Evolutionary conservation across 2,329 filamentous ascomycete species (phyloP).

Genomic region (Tolypocladium tropicale): DNA sequence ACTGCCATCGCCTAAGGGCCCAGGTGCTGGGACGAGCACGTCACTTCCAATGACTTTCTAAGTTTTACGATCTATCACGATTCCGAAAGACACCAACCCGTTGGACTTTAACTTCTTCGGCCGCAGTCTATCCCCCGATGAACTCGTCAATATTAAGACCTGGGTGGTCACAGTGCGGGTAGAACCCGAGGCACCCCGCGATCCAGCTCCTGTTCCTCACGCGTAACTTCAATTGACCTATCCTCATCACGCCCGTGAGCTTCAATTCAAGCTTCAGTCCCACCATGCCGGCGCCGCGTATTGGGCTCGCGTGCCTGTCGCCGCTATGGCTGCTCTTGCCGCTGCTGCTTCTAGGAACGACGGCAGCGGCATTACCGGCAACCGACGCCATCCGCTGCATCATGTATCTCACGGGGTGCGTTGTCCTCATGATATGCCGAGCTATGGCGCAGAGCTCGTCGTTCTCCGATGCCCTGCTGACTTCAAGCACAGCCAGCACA

Average conservation of each 20-base stretch:
- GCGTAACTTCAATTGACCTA: background rate
- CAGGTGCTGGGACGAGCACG: too few species aligned
- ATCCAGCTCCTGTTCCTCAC: background rate
- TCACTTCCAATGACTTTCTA: too few species aligned
- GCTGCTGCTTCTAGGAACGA: background rate
- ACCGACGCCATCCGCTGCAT: constrained; percentile 20
- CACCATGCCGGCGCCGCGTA: background rate
- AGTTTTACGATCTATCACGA: too few species aligned
- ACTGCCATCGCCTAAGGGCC: too few species aligned
- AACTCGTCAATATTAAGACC: too few species aligned
- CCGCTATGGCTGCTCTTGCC: background rate
- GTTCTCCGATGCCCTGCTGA: background rate
- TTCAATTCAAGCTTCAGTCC: background rate
- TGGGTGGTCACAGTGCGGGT: background rate
- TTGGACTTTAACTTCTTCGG: too few species aligned
- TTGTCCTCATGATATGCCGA: background rate
- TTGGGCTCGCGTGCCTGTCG: background rate
- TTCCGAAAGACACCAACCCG: too few species aligned
- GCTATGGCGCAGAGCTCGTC: background rate
- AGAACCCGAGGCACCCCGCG: background rate
- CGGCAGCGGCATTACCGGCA: background rate
- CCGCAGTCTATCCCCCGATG: too few species aligned
- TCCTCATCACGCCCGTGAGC: background rate
- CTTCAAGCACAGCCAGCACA: constrained; percentile 33
- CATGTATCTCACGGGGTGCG: constrained; percentile 42